phyloP scores from a whole-genome alignment of 805 yeast species.

The Schwanniomyces yamadae region DNA sequence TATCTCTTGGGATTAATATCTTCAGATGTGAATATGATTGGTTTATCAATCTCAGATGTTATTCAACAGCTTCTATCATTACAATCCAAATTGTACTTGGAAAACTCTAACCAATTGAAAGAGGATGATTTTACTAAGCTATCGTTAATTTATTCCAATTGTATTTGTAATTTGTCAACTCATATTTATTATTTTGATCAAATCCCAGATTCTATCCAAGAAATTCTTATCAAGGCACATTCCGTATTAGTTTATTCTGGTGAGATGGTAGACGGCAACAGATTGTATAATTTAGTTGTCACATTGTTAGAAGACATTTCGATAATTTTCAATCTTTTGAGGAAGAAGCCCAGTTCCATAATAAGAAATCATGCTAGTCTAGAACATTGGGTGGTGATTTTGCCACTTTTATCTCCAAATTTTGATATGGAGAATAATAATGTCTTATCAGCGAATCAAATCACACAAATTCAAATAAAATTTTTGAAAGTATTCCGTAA shows the following conservation, averaged over 20 bases:
- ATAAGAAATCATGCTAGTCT: slow-evolving; percentile 43
- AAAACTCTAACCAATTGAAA: slow-evolving; percentile 19
- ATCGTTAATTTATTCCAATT: slow-evolving; percentile 47
- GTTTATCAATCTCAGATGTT: slow-evolving; percentile 80
- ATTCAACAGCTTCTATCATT: slow-evolving; percentile 56
- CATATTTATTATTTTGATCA: slow-evolving; percentile 88
- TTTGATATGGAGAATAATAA: slow-evolving; percentile 6
- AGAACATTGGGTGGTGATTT: slow-evolving; percentile 45
- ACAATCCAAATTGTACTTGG: slow-evolving; percentile 39
- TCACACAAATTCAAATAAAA: slow-evolving; percentile 32
- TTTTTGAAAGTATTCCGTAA: slow-evolving; percentile 39
- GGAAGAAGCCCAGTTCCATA: slow-evolving; percentile 33
- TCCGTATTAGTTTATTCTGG: slow-evolving; percentile 19
- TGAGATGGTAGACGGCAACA: slow-evolving; percentile 10
- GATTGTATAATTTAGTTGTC: slow-evolving; percentile 19
- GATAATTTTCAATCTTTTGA: slow-evolving; percentile 29
- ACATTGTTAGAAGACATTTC: slow-evolving; percentile 32
- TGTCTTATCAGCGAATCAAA: slow-evolving; percentile 21
- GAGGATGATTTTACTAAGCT: slow-evolving; percentile 26
- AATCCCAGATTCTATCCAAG: slow-evolving; percentile 75
- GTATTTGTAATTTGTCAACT: slow-evolving; percentile 68
- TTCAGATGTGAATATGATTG: slow-evolving; percentile 80
- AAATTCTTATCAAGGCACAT: slow-evolving; percentile 51
- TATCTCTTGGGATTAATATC: slow-evolving; percentile 61
- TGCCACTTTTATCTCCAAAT: slow-evolving; percentile 27